Conservation (phyloP, 106 monocot genomes). For the Phalaenopsis equestris region DNA sequence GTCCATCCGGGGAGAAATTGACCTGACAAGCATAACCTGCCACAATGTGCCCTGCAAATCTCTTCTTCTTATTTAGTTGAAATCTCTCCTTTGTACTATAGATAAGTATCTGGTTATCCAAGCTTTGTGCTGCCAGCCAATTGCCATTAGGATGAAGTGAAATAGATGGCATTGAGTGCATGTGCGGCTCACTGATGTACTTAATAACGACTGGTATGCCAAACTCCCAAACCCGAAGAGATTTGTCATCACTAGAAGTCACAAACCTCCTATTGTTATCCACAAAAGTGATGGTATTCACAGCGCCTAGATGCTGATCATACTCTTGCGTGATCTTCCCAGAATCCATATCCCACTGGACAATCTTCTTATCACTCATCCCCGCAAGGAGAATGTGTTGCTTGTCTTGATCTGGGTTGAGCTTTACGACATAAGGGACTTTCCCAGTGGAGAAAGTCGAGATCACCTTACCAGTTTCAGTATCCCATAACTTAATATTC, state of each 20-base stretch:
- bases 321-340: constrained; percentile 93
- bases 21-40: constrained; percentile 98
- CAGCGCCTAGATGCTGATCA: constrained; percentile 94
- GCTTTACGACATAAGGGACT: constrained; percentile 91
- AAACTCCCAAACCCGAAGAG: constrained; percentile 96
- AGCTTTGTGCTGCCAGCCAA: constrained; percentile 95
- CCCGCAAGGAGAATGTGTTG: constrained; percentile 92
- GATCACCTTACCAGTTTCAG: constrained; percentile 93
- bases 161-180: constrained; percentile 98
- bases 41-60: constrained; percentile 88
- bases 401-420: constrained; percentile 93
- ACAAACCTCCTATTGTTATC: constrained; percentile 97
- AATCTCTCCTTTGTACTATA: constrained; percentile 98
- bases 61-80: constrained; percentile 98
- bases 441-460: constrained; percentile 97
- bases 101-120: constrained; percentile 97
- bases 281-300: constrained; percentile 97
- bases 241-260: constrained; percentile 96
- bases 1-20: constrained; percentile 93
- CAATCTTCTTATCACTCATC: constrained; percentile 99
- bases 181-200: constrained; percentile 98
- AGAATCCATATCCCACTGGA: constrained; percentile 96
- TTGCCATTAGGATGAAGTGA: constrained; percentile 87
- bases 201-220: constrained; percentile 97
- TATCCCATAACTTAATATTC: constrained; percentile 95